These are phyloP conservation scores for Cladophialophora exuberans DNA, from an alignment of 2,329 filamentous ascomycete species.

Conservation along the genomic window DNA sequence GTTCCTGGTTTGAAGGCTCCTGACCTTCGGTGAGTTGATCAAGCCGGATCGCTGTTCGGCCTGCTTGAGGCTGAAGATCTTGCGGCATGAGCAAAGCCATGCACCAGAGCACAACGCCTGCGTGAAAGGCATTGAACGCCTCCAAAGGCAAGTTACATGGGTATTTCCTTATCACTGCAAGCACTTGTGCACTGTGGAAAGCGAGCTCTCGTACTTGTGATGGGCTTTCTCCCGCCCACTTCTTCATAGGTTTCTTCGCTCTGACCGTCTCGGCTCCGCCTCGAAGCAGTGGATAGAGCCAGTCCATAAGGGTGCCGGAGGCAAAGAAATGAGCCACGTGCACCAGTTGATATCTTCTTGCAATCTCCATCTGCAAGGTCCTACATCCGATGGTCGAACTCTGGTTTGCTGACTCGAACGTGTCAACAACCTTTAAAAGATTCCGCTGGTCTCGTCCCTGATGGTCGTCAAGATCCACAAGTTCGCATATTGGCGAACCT, in stretches of 20 bases:
- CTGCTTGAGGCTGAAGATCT: no score
- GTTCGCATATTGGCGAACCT: not conserved
- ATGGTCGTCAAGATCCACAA: not conserved
- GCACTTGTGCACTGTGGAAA: constrained; percentile 2
- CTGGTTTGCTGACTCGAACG: not conserved
- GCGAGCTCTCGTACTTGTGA: not conserved
- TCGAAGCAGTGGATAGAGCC: not conserved
- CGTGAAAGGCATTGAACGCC: constrained; percentile 6
- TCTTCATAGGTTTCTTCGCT: not conserved
- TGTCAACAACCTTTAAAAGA: not conserved
- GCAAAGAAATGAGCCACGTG: constrained; percentile 10
- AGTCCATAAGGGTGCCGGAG: constrained; percentile 6
- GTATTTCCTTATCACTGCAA: not conserved
- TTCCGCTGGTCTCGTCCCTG: not conserved
- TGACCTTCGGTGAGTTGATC: no score
- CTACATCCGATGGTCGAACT: not conserved
- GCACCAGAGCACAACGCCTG: constrained; percentile 3
- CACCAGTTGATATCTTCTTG: not conserved
- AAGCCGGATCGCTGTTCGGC: no score
- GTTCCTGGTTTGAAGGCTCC: no score
- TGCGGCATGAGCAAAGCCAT: no score
- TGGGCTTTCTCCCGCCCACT: not conserved
- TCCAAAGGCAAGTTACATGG: not conserved
- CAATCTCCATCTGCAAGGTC: not conserved
- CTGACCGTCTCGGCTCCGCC: not conserved